Evolutionary conservation across 371 early-diverging fungal species (phyloP).

Genomic region (Catenaria anguillulae): DNA sequence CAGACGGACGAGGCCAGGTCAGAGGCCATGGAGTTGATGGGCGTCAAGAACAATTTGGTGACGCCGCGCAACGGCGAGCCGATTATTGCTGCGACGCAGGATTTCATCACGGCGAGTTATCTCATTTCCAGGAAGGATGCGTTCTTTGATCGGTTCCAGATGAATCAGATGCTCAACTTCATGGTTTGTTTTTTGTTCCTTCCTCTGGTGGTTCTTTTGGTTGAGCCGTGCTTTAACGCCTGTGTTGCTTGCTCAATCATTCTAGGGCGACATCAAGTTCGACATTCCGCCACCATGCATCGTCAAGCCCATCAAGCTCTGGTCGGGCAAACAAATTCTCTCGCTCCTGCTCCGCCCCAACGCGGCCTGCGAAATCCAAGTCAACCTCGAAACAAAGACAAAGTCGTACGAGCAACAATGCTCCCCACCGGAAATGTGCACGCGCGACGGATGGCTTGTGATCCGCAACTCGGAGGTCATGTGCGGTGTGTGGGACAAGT

Average conservation of each 20-base stretch:
- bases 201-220: no score
- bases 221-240: no score
- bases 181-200: conserved; percentile 35
- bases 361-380: conserved; percentile 56
- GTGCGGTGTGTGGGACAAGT: conserved; percentile 93
- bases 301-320: conserved; percentile 86
- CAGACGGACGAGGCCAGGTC: conserved; percentile 90
- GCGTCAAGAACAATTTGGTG: conserved; percentile 93
- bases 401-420: conserved; percentile 43
- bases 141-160: conserved; percentile 70
- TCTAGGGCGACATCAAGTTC: conserved; percentile 85
- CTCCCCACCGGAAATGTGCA: conserved; percentile 77
- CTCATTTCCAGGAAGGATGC: conserved; percentile 82
- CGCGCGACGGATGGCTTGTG: conserved; percentile 81
- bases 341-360: conserved; percentile 88
- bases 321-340: conserved; percentile 98
- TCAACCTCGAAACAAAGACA: conserved; percentile 74
- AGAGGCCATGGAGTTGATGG: conserved; percentile 77
- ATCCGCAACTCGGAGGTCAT: conserved; percentile 90
- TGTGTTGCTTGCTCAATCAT: conserved; percentile 56
- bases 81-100: conserved; percentile 97
- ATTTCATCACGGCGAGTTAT: conserved; percentile 96
- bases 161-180: conserved; percentile 92
- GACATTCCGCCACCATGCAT: conserved; percentile 85
- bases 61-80: conserved; percentile 97